Evolutionary conservation across 331 rosid species (phyloP), one percentile per base, ranked within the genome.

Genomic region (Malus hybrid): DNA sequence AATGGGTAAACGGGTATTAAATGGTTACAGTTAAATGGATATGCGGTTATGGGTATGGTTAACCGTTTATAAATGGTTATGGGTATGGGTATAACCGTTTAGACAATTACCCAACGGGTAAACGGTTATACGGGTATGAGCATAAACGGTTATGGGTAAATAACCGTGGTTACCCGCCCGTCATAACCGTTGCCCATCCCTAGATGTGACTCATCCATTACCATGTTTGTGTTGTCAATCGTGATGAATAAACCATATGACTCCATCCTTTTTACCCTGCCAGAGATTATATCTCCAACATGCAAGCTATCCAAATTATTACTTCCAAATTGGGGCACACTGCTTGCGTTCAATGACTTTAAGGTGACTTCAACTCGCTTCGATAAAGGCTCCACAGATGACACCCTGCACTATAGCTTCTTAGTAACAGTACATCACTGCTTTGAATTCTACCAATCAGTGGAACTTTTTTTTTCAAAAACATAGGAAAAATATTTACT

Each of bases 301-400:
- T 83, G 86, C 68, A 94, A 82, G 80, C 81, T 81, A 75, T 88
- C 86, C 57, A 87, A 80, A 80, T 86, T 90, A 66, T 44, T 64
- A 54, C 61, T 85, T 34, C 76, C 90, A 64, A 87, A 81, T 78
- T 80, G 86, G 57, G 77, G 36, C 67, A 22, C 65, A 36, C 76
- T 48, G 78, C 85, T 76, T 65, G 62, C 82, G 3, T 76, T 69
- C 80, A 80, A 72, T 57, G 88, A 85, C 90, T 79, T 91, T 86
- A 94, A 76, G 54, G 97, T 87, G 59, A 94, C 96, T 89, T 92
- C 93, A 73, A 94, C 88, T 78, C 96, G 90, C 76, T 86, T 88
- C 36, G 96, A 94, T 12, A 90, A 87, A 59, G 90, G 95, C 86
- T 94, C 97, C 73, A 87, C 90, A 56, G 95, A 88, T 74, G 85